Conservation (phyloP, 495 filamentous ascomycete genomes). For the Penicillium argentinense region DNA sequence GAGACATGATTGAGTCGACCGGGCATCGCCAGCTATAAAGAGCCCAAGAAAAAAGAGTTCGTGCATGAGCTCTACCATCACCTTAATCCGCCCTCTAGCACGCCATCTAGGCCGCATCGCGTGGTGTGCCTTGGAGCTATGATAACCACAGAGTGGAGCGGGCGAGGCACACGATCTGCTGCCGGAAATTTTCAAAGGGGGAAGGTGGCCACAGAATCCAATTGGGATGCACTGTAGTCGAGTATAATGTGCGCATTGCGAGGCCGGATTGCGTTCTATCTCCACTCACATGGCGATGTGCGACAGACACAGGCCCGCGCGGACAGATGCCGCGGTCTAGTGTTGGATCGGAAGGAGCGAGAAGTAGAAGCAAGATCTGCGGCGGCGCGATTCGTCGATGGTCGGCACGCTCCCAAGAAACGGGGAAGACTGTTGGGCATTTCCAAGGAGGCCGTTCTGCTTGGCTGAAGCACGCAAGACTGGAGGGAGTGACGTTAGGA, state of each 20-base stretch:
- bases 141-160: not conserved
- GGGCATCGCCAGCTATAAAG: slow-evolving; percentile 2
- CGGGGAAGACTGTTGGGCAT: no score
- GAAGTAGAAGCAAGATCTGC: not conserved
- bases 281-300: not conserved
- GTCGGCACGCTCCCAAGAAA: no score
- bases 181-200: not conserved
- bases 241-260: not conserved
- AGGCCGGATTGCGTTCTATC: slow-evolving; percentile 5
- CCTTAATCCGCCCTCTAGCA: slow-evolving; percentile 13
- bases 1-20: not conserved
- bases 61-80: not conserved
- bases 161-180: not conserved
- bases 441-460: not conserved
- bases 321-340: slow-evolving; percentile 1
- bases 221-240: not conserved
- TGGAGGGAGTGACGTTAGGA: slow-evolving; percentile 22
- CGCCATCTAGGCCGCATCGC: no score
- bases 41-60: slow-evolving; percentile 1
- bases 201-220: not conserved
- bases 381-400: not conserved
- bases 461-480: slow-evolving; percentile 27
- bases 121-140: not conserved
- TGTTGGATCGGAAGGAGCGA: not conserved
- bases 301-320: not conserved